Base-by-base conservation (phyloP, 495 filamentous ascomycete species). In the Friedmanniomyces endolithicus region DNA sequence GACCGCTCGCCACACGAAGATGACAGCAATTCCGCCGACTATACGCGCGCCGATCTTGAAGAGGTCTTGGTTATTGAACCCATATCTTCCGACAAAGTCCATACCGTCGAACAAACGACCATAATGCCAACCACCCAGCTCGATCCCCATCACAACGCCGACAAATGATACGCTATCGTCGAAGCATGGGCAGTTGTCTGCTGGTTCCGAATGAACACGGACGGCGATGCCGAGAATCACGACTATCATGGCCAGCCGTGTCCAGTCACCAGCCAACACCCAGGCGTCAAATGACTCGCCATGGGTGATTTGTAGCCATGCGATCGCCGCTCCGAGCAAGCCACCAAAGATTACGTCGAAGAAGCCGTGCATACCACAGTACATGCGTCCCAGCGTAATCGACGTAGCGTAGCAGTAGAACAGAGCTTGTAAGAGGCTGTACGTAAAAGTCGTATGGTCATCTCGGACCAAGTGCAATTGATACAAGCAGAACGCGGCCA, bases 361-460 rank as follows among this genome's bases (percentile, higher is more conserved):
- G 70, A 98, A 92, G 34, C 92, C 92, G 70, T 98, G 92, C 92
- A 98, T 98, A 48, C 92, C 92, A 65, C 92, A 97, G 70, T 97
- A 97, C 22, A 98, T 71, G 44, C 92, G 80, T 20, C 92, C 92
- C 51, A 97, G 62, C 24, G 95, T 74, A 59, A 98, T 95, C 22
- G 90, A 95, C n/a, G 80, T 66, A 11, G 86, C 87, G 63, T 97
- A 98, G 50, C 84, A 77, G 67, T 89, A 94, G 33, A 45, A 52
- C 14, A 44, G 45, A 1, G 37, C 25, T 9, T 22, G 33, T 6
- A 58, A 39, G 23, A 52, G 1, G 17, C 6, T 46, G 50, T 57
- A 57, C n/a, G 41, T 37, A 11, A 82, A 12, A 11, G 3, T 1
- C 8, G 80, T 80, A 12, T 85, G 63, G 2, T 61, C 66, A 62